Base-by-base conservation (phyloP, 495 filamentous ascomycete species). In the Aspergillus steynii region DNA sequence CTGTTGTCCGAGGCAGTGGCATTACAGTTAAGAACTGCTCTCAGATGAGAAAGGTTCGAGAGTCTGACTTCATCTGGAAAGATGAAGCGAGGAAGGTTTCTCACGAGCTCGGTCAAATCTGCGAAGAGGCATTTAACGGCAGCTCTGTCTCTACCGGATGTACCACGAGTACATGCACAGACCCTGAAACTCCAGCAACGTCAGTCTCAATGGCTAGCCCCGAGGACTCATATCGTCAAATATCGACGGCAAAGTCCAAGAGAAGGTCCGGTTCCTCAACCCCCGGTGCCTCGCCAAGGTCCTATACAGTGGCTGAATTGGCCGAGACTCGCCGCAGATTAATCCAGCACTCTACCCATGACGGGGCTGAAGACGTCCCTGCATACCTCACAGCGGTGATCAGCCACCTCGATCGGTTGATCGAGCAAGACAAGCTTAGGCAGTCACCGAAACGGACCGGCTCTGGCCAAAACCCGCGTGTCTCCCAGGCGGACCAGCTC, bases 121-220 rank as follows among this genome's bases (percentile, higher is more conserved):
- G 86, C 63, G 87, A 90, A 61, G 91, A 92, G 63, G 92, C 92
- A 1, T 97, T 97, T 74, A 92, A 91, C 64, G 83, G 86, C 28
- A 86, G 84, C 37, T 87, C 87, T 0, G 68, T 89, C 0, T 77
- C 82, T 1, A 84, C 80, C 2, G 75, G 67, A 10, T 74, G 78
- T 8, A 74, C 79, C 3, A 73, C 71, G 8, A 81, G 76, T 26
- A 79, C 76, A 31, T 78, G 68, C 32, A 68, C 63, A n/a, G 73
- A 80, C 20, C 60, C 66, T 71, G 83, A 70, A 58, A 87, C 85
- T 9, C 86, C 85, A 26, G 77, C 81, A 1, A 81, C 82, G 7
- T 78, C 81, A 1, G 68, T 82, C 1, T 82, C 81, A 9, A 71
- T 82, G 14, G 61, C 66, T 3, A 74, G 69, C 27, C 74, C 68